Evolutionary conservation across 306 rosid species (phyloP), one percentile per base, ranked within the genome.

Genomic region (Dalbergia oliveri): DNA sequence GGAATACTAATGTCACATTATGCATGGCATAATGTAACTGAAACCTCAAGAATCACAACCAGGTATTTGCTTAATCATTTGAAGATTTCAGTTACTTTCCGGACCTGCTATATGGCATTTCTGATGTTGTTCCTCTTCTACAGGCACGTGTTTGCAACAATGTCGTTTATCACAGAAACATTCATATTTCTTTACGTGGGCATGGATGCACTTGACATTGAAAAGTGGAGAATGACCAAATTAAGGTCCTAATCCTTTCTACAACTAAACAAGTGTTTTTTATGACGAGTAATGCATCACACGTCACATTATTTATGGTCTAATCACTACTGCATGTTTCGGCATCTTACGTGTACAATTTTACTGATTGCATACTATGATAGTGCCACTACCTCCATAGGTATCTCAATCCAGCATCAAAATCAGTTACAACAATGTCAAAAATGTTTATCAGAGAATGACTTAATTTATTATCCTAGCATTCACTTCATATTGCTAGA

Each of bases 121-220:
- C 37, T 79, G 45, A 69, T 45, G 10, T 61, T 21, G 31, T 69
- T 63, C 73, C 35, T 63, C 70, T 61, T 79, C 81, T 80, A 65
- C 86, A 95, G 98, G 87, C 89, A 93, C 66, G 89, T 90, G 79
- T 95, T 95, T 75, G 91, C 96, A 15, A 88, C 94, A 87, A 84
- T 93, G 91, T 93, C 99, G 4, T 95, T 93, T 63, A 89, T 95
- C 59, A 94, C 95, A 8, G 97, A 93, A 80, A 91, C 97, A 11
- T 93, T 93, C 91, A 93, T 94, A 79, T 93, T 94, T 87, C 95
- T 93, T 16, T 91, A 89, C 44, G 97, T 94, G 81, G 99, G 99
- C 62, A 92, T 91, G 95, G 99, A 94, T 84, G 97, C 99, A 75
- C 87, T 94, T 63, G 99, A 94, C 88, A 85, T 91, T 7, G 94